Percentiles rank a stretch among this genome's conserved stretches.
Evolutionary conservation across 2,329 filamentous ascomycete species (phyloP).

Genomic region (Aphanoascus verrucosus): DNA sequence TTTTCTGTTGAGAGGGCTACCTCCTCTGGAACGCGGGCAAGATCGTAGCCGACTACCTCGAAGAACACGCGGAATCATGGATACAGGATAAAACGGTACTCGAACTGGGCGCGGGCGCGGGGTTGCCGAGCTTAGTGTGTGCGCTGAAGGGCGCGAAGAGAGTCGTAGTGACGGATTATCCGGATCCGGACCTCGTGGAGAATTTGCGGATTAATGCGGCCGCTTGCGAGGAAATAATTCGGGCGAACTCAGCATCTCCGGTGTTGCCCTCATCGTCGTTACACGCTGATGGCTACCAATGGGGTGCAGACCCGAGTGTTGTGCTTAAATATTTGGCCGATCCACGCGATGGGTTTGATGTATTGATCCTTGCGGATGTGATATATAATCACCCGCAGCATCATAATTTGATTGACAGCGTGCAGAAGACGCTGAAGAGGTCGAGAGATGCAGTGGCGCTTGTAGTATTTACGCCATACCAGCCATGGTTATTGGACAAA

Average conservation of each 20-base stretch:
- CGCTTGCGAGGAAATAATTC: constrained; percentile 41
- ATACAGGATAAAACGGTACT: constrained; percentile 62
- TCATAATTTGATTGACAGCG: constrained; percentile 59
- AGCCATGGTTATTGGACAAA: constrained; percentile 77
- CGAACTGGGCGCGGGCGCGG: constrained; percentile 81
- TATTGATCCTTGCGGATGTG: constrained; percentile 77
- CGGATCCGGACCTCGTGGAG: constrained; percentile 68
- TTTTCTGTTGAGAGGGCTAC: constrained; percentile 50
- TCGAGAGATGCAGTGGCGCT: constrained; percentile 52
- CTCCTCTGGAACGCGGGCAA: constrained; percentile 84
- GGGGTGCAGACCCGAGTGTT: constrained; percentile 57
- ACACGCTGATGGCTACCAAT: constrained; percentile 63
- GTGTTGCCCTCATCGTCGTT: constrained; percentile 41
- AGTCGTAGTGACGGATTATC: constrained; percentile 76
- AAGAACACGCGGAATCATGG: constrained; percentile 50
- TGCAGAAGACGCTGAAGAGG: constrained; percentile 55
- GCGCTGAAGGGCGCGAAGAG: constrained; percentile 59
- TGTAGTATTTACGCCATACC: constrained; percentile 90
- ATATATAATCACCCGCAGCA: constrained; percentile 90
- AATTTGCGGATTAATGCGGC: constrained; percentile 68
- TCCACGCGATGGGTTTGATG: constrained; percentile 50
- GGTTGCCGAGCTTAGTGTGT: constrained; percentile 69
- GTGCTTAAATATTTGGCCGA: constrained; percentile 50
- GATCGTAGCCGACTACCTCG: constrained; percentile 66
- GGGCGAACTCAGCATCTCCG: constrained; percentile 14